These are phyloP conservation scores for Limnanthes douglasii DNA, from an alignment of 345 rosid species.

Conservation along the genomic window DNA sequence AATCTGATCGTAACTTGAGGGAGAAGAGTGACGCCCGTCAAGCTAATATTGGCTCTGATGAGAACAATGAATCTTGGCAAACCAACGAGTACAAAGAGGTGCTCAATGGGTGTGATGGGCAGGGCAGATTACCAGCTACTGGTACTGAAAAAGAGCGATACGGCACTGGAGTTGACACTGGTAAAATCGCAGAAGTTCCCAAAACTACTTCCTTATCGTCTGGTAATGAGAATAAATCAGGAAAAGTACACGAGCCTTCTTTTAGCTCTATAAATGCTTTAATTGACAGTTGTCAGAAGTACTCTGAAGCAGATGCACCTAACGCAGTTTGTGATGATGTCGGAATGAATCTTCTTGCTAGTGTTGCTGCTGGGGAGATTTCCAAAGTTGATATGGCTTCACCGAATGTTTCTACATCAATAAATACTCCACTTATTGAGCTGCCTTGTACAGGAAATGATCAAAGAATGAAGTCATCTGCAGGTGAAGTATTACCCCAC, in stretches of 20 bases:
- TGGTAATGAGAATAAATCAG: conserved; percentile 30
- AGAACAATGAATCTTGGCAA: conserved; percentile 46
- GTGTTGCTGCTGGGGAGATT: conserved; percentile 87
- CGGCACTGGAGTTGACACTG: conserved; percentile 22
- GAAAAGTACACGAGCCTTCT: conserved; percentile 40
- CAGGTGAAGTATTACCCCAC: conserved; percentile 13
- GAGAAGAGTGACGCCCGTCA: conserved; percentile 30
- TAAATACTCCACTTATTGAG: conserved; percentile 18
- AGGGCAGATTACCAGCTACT: conserved; percentile 31
- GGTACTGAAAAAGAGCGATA: conserved; percentile 26
- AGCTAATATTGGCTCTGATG: conserved; percentile 21
- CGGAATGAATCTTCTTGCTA: conserved; percentile 95
- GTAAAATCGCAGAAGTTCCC: conserved; percentile 23
- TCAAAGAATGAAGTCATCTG: conserved; percentile 13
- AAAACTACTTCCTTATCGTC: conserved; percentile 25
- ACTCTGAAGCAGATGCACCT: conserved; percentile 37
- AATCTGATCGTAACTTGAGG: conserved; percentile 17
- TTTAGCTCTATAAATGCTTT: conserved; percentile 69
- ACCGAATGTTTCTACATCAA: conserved; percentile 32
- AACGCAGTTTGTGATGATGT: conserved; percentile 55
- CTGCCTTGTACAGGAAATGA: conserved; percentile 20
- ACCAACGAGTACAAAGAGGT: conserved; percentile 46
- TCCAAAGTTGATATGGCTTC: conserved; percentile 41
- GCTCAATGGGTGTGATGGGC: conserved; percentile 29
- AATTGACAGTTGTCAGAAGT: conserved; percentile 77